Evolutionary conservation across 768 basidiomycete genomes (phyloP).

Genomic region (Serendipita indica): DNA sequence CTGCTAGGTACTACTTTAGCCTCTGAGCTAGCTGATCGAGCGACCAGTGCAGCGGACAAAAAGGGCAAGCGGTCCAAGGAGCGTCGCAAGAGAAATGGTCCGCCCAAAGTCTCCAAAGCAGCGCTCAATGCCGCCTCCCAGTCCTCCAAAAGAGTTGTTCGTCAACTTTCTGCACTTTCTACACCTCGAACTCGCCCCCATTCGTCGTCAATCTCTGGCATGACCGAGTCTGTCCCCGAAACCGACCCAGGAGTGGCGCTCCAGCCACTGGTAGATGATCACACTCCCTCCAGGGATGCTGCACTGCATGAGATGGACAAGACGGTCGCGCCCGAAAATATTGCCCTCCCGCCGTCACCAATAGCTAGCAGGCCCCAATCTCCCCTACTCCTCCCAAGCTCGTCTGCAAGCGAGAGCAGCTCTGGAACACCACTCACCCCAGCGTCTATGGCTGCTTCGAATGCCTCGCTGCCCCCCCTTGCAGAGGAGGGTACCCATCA

Average conservation of each 20-base stretch:
- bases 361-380: neutral
- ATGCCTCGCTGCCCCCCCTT: neutral
- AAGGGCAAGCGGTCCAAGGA: neutral
- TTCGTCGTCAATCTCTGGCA: neutral
- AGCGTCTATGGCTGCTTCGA: neutral
- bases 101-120: neutral
- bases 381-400: neutral
- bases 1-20: neutral
- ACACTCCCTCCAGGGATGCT: too few relatives aligned
- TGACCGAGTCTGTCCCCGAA: neutral
- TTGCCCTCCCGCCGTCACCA: neutral
- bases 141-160: neutral
- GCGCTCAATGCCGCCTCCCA: neutral
- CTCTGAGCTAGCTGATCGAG: neutral
- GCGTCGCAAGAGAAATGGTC: neutral
- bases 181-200: neutral
- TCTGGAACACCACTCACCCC: constrained; percentile 4
- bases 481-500: neutral
- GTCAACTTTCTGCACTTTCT: constrained; percentile 1
- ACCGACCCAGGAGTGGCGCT: too few relatives aligned
- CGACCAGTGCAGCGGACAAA: neutral
- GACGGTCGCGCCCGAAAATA: neutral
- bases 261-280: too few relatives aligned
- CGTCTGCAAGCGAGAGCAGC: neutral
- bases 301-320: too few relatives aligned